These are phyloP conservation scores for Cryptococcus sp. DNA, from an alignment of 1,284 basidiomycete genomes.

Conservation along the genomic window DNA sequence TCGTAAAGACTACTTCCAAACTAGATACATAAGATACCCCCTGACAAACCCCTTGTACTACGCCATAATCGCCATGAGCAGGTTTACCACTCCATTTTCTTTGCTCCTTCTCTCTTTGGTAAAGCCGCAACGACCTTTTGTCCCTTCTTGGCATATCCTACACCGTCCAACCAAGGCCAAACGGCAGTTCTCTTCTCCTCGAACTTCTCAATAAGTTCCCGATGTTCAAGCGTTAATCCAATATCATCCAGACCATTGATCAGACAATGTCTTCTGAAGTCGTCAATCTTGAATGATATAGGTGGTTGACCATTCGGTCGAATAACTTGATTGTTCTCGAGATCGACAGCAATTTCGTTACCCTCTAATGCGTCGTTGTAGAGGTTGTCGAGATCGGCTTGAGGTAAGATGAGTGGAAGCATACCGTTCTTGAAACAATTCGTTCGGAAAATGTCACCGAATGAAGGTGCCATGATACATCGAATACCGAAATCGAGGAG, in stretches of 20 bases:
- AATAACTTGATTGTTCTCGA: slow-evolving; percentile 79
- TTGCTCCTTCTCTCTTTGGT: slow-evolving; percentile 41
- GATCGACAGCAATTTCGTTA: slow-evolving; percentile 78
- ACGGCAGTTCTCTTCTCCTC: slow-evolving; percentile 67
- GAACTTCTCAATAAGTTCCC: slow-evolving; percentile 63
- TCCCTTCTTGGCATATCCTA: slow-evolving; percentile 70
- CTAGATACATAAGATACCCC: too few relatives aligned
- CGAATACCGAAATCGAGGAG: slow-evolving; percentile 94
- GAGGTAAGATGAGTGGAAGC: slow-evolving; percentile 76
- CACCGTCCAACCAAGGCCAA: slow-evolving; percentile 94
- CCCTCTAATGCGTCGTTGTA: slow-evolving; percentile 76
- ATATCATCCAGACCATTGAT: slow-evolving; percentile 93
- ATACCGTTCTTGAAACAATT: slow-evolving; percentile 91
- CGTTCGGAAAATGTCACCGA: slow-evolving; percentile 82
- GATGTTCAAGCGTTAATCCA: slow-evolving; percentile 79
- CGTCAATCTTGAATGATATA: slow-evolving; percentile 72
- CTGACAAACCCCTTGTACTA: too few relatives aligned
- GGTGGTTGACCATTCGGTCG: slow-evolving; percentile 67
- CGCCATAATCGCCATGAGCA: background rate
- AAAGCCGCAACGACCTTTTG: slow-evolving; percentile 51
- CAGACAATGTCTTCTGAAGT: slow-evolving; percentile 85
- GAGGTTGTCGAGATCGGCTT: slow-evolving; percentile 68
- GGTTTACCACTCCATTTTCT: slow-evolving; percentile 70
- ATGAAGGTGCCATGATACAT: slow-evolving; percentile 86
- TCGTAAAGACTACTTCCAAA: too few relatives aligned